These are phyloP conservation scores for Dothiorella sarmentorum DNA, from an alignment of 2,329 filamentous ascomycete species.

Conservation along the genomic window DNA sequence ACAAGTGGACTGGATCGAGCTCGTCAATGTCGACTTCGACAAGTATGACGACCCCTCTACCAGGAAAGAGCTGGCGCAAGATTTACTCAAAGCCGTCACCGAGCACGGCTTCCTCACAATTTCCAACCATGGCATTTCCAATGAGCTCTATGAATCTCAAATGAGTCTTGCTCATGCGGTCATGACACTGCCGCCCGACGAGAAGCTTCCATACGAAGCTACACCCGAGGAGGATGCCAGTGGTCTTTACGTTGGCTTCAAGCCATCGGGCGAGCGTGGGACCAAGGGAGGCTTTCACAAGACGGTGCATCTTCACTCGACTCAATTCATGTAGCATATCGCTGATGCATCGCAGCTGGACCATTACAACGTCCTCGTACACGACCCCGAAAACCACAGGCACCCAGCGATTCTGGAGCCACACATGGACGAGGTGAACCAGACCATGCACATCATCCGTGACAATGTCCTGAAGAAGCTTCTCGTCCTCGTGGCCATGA, in stretches of 20 bases:
- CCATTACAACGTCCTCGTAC: conserved; percentile 3
- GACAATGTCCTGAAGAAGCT: not conserved
- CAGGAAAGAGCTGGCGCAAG: not conserved
- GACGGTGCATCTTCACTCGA: not conserved
- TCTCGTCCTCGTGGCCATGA: conserved; percentile 2
- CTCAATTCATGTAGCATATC: fast-evolving
- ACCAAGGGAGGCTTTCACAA: not conserved
- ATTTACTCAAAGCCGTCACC: not conserved
- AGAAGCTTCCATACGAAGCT: not conserved
- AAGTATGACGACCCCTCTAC: not conserved
- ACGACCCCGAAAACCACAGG: not conserved
- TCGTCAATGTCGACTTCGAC: conserved; percentile 1
- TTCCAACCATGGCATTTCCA: not conserved
- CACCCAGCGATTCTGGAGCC: not conserved
- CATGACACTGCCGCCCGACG: not conserved
- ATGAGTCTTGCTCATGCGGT: conserved; percentile 1
- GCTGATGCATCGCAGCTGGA: not conserved
- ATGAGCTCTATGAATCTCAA: not conserved
- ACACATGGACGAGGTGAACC: not conserved
- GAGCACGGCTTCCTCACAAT: conserved; percentile 6
- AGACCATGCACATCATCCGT: conserved; percentile 1
- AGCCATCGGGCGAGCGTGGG: not conserved
- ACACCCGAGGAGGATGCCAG: not conserved
- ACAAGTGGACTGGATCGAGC: not conserved
- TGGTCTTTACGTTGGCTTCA: conserved; percentile 1